Percentiles rank a stretch among this genome's conserved stretches.
phyloP scores from a whole-genome alignment of 148 eudicot genomes.

The Dianthus caryophyllus region DNA sequence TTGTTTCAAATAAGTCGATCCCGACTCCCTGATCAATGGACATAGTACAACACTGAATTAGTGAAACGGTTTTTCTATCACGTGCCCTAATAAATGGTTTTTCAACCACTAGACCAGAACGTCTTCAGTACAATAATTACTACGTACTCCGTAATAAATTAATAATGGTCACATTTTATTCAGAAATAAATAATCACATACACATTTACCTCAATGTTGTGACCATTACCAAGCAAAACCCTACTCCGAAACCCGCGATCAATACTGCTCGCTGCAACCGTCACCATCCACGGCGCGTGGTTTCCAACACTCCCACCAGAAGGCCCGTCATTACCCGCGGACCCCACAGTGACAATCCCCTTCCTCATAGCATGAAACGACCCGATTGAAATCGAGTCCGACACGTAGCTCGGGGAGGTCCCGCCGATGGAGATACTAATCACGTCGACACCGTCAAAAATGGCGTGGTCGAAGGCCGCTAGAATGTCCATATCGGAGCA shows the following conservation, averaged over 20 bases:
- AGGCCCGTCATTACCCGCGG: slow-evolving; percentile 65
- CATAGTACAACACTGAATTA: slow-evolving; percentile 5
- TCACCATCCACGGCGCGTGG: slow-evolving; percentile 64
- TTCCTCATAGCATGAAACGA: slow-evolving; percentile 55
- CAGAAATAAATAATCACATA: no score
- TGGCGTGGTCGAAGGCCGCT: slow-evolving; percentile 66
- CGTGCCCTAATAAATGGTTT: neutral
- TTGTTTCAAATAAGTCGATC: slow-evolving; percentile 38
- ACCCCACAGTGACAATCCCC: slow-evolving; percentile 51
- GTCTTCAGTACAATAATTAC: no score
- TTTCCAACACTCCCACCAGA: slow-evolving; percentile 33
- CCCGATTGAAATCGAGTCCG: slow-evolving; percentile 43
- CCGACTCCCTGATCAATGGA: slow-evolving; percentile 49
- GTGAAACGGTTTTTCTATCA: neutral
- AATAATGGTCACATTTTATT: no score
- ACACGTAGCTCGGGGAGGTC: slow-evolving; percentile 13
- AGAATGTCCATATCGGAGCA: slow-evolving; percentile 71
- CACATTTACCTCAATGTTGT: slow-evolving; percentile 29
- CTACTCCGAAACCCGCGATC: slow-evolving; percentile 55
- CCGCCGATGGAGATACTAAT: slow-evolving; percentile 66
- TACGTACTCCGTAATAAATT: no score
- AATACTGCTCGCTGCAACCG: slow-evolving; percentile 60
- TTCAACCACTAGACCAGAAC: no score
- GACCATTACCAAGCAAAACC: slow-evolving; percentile 53
- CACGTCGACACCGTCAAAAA: slow-evolving; percentile 59